Conservation (phyloP, 805 yeast genomes). For the Scheffersomyces coipomensis region DNA sequence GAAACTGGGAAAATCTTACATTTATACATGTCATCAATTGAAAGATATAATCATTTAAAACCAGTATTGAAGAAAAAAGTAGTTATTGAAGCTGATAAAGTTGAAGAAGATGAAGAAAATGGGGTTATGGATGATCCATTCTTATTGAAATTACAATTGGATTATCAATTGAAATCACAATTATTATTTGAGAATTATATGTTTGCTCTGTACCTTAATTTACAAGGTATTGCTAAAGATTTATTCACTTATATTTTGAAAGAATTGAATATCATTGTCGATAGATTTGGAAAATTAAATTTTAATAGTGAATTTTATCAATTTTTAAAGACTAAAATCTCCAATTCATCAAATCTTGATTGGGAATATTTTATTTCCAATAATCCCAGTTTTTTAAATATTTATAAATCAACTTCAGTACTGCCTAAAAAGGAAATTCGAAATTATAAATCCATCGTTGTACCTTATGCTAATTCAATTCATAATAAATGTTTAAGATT, state of each 20-base stretch:
- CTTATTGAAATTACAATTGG: conserved; percentile 36
- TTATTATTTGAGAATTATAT: conserved; percentile 39
- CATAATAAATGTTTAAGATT: conserved; percentile 40
- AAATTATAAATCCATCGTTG: conserved; percentile 36
- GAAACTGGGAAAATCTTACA: conserved; percentile 57
- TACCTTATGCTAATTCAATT: conserved; percentile 36
- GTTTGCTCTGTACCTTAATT: conserved; percentile 40
- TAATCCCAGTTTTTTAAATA: conserved; percentile 59
- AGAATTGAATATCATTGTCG: conserved; percentile 31
- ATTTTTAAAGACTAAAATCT: conserved; percentile 22
- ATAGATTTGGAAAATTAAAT: conserved; percentile 30
- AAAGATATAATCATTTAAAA: conserved; percentile 35
- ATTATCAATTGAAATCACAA: conserved; percentile 40
- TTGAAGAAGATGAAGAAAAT: conserved; percentile 22
- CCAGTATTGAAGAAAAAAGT: conserved; percentile 24
- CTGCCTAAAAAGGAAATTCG: conserved; percentile 47
- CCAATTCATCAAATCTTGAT: conserved; percentile 25
- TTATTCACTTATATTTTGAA: conserved; percentile 34
- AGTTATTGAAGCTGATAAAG: conserved; percentile 17
- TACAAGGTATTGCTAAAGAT: conserved; percentile 41
- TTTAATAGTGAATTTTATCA: conserved; percentile 19
- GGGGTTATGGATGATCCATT: conserved; percentile 40
- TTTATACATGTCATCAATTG: conserved; percentile 29
- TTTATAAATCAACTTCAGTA: conserved; percentile 30
- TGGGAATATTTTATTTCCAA: conserved; percentile 39